Evolutionary conservation across 2,329 filamentous ascomycete species (phyloP).

Genomic region (Ophiostoma pallidulum): DNA sequence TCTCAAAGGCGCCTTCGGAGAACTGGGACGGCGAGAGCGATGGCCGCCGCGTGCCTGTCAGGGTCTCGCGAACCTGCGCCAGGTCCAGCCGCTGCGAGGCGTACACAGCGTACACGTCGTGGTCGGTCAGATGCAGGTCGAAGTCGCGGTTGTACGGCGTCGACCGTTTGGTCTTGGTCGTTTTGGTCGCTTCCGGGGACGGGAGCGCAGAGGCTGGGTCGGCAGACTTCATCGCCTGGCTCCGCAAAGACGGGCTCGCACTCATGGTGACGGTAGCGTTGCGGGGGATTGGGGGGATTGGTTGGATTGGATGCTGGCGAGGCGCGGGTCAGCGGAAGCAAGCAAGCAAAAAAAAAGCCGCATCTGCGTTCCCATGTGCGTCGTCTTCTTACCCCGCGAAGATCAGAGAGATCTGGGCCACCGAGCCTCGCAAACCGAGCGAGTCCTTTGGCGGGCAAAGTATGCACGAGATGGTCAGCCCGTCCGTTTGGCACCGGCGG

Average conservation of each 20-base stretch:
- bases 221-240: constrained; percentile 13
- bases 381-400: constrained; percentile 18
- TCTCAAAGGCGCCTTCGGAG: constrained; percentile 21
- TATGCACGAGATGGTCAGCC: not conserved
- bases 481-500: not conserved
- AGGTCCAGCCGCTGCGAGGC: constrained; percentile 25
- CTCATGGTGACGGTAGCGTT: constrained; percentile 9
- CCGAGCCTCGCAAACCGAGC: constrained; percentile 20
- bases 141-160: constrained; percentile 26
- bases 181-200: constrained; percentile 15
- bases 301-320: constrained; percentile 3
- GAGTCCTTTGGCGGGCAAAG: constrained; percentile 5
- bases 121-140: constrained; percentile 28
- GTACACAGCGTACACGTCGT: constrained; percentile 22
- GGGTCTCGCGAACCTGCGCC: constrained; percentile 22
- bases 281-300: not conserved
- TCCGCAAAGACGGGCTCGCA: constrained; percentile 12
- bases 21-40: constrained; percentile 30
- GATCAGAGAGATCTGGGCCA: constrained; percentile 19
- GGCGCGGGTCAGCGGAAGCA: not conserved
- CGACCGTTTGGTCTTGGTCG: constrained; percentile 20
- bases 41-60: constrained; percentile 19
- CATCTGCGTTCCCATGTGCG: not conserved
- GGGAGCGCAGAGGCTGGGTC: constrained; percentile 15
- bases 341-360: too few relatives aligned